Percentiles rank a stretch among this genome's conserved stretches.
Conservation (phyloP, 306 rosid species). For the Vigna angularis region DNA sequence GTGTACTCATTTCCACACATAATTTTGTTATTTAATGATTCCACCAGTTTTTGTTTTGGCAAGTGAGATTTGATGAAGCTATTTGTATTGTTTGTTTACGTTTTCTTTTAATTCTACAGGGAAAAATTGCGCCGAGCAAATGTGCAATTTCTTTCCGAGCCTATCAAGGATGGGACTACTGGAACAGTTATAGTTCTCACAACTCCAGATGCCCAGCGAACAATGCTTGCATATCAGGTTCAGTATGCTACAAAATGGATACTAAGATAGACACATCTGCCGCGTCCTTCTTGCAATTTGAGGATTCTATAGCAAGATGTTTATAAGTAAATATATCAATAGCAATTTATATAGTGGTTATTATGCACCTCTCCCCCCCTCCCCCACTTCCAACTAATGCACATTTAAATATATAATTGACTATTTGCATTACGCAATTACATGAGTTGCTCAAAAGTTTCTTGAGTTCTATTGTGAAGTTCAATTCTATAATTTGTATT, state of each 20-base stretch:
- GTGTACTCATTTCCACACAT: neutral
- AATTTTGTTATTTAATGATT: neutral
- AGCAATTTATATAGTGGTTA: neutral
- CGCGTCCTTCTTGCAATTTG: conserved; percentile 23
- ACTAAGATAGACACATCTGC: neutral
- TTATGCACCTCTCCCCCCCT: no score
- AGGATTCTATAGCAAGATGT: conserved; percentile 16
- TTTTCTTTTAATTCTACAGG: conserved; percentile 50
- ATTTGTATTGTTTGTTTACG: neutral
- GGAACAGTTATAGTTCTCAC: conserved; percentile 98
- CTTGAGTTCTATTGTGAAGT: conserved; percentile 11
- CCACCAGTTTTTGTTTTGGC: conserved; percentile 15
- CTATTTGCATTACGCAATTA: conserved; percentile 8
- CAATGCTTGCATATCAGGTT: conserved; percentile 98
- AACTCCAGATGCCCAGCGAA: conserved; percentile 96
- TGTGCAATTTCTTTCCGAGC: conserved; percentile 83
- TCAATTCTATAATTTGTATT: conserved; percentile 18
- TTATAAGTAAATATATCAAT: conserved; percentile 28
- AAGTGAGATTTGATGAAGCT: conserved; percentile 7
- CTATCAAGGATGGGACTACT: conserved; percentile 87
- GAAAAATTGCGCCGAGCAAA: conserved; percentile 81
- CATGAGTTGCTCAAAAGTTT: neutral
- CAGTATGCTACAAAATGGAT: conserved; percentile 28
- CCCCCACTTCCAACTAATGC: no score
- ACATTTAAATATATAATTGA: conserved; percentile 12